Conservation (phyloP, 139 green algal species). For the Mesotaenium endlicherianum region DNA sequence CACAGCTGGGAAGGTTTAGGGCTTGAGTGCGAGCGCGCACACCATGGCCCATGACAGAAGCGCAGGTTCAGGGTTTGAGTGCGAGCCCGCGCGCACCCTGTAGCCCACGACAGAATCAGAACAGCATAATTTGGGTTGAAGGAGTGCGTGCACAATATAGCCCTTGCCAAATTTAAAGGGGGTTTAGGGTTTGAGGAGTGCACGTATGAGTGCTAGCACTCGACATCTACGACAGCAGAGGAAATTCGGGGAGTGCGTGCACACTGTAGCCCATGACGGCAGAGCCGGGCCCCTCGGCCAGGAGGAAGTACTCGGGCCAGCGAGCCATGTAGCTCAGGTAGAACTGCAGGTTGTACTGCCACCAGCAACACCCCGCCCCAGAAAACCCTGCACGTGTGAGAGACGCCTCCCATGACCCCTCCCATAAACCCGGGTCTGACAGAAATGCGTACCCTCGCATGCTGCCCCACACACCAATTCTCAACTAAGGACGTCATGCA, state of each 20-base stretch:
- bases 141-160: too few species aligned
- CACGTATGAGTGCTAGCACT: slow-evolving; percentile 95
- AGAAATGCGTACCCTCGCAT: not conserved
- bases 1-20: too few species aligned
- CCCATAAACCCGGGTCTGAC: not conserved
- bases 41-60: too few species aligned
- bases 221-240: slow-evolving; percentile 83
- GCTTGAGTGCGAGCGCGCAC: too few species aligned
- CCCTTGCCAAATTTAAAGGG: not conserved
- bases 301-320: slow-evolving; percentile 89
- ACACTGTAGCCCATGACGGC: slow-evolving; percentile 82
- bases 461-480: not conserved
- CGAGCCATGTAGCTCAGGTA: slow-evolving; percentile 91
- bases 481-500: not conserved
- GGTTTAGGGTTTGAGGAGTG: too few species aligned
- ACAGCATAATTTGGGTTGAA: too few species aligned
- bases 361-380: too few species aligned
- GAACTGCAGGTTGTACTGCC: slow-evolving; percentile 92
- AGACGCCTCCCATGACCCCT: not conserved
- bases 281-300: slow-evolving; percentile 67
- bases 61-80: too few species aligned
- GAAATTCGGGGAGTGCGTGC: not conserved
- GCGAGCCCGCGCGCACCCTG: too few species aligned
- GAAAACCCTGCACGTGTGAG: not conserved
- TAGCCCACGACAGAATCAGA: too few species aligned